Conservation (phyloP, 192 early-diverging fungal species). For the Thamnidium elegans region DNA sequence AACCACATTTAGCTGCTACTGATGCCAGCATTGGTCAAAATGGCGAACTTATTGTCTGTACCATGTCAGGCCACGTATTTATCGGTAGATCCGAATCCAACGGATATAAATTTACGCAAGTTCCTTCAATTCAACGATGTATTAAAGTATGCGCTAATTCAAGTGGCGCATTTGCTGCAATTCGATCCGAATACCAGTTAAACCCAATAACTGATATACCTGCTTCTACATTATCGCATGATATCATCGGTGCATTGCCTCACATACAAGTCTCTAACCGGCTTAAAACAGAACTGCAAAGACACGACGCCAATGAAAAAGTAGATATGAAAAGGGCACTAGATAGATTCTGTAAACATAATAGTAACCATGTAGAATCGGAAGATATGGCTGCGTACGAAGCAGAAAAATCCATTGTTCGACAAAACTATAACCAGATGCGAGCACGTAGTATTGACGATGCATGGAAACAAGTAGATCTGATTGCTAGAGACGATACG, state of each 20-base stretch:
- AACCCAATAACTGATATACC: not conserved
- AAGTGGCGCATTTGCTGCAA: constrained; percentile 61
- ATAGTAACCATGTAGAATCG: constrained; percentile 11
- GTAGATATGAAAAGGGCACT: not conserved
- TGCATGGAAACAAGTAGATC: constrained; percentile 16
- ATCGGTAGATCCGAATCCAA: constrained; percentile 41
- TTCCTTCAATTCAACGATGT: constrained; percentile 60
- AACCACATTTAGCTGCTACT: constrained; percentile 42
- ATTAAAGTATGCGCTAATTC: constrained; percentile 54
- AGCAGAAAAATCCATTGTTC: not conserved
- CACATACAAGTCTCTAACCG: not conserved
- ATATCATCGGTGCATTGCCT: constrained; percentile 4
- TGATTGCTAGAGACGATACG: constrained; percentile 16
- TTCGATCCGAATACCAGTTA: constrained; percentile 48
- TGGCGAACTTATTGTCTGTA: constrained; percentile 62
- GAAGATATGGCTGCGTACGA: constrained; percentile 21
- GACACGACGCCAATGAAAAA: not conserved
- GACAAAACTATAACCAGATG: not conserved
- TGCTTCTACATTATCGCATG: not conserved
- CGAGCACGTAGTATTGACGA: not conserved
- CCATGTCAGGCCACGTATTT: constrained; percentile 63
- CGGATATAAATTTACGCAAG: constrained; percentile 52
- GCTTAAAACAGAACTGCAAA: constrained; percentile 20
- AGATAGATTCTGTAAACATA: not conserved
- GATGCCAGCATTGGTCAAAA: constrained; percentile 72